Conservation (phyloP, 495 filamentous ascomycete genomes). For the Aspergillus hancockii region DNA sequence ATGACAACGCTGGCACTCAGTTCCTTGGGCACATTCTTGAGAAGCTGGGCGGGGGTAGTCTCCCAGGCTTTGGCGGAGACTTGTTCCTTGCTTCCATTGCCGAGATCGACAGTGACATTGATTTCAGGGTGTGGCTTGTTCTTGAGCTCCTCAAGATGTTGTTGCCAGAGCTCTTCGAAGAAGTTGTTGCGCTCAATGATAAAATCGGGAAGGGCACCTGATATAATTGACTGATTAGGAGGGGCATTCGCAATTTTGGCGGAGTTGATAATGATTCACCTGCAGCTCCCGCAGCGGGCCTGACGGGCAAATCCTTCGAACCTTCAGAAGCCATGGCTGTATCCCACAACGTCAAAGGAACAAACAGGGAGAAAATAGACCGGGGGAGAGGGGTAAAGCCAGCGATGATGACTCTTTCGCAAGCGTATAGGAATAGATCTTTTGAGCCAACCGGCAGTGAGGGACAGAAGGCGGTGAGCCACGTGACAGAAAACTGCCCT, state of each 20-base stretch:
- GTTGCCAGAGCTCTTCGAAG: constrained; percentile 84
- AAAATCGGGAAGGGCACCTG: constrained; percentile 63
- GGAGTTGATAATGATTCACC: constrained; percentile 21
- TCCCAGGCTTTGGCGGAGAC: constrained; percentile 54
- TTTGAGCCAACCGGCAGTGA: constrained; percentile 20
- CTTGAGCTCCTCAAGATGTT: constrained; percentile 71
- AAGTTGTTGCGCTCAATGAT: constrained; percentile 79
- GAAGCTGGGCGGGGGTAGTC: constrained; percentile 54
- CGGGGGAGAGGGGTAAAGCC: constrained; percentile 7
- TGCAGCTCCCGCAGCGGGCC: constrained; percentile 39
- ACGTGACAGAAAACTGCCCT: constrained; percentile 44
- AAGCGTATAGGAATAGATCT: constrained; percentile 11
- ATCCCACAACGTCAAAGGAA: constrained; percentile 19
- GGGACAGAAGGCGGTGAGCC: constrained; percentile 44
- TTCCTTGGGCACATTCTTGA: constrained; percentile 54
- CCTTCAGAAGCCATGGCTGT: constrained; percentile 42
- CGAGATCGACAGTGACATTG: constrained; percentile 51
- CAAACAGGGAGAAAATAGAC: constrained; percentile 21
- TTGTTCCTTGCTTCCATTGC: constrained; percentile 43
- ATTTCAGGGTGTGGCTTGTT: constrained; percentile 48
- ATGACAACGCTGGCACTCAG: constrained; percentile 63
- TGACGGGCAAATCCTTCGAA: constrained; percentile 42
- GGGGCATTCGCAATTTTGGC: constrained; percentile 25
- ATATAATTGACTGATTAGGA: constrained; percentile 30
- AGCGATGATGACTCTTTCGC: constrained; percentile 25